Percentiles rank a stretch among this genome's conserved stretches.
Conservation (phyloP, 2,329 filamentous ascomycete species). For the Fusarium dlaminii region DNA sequence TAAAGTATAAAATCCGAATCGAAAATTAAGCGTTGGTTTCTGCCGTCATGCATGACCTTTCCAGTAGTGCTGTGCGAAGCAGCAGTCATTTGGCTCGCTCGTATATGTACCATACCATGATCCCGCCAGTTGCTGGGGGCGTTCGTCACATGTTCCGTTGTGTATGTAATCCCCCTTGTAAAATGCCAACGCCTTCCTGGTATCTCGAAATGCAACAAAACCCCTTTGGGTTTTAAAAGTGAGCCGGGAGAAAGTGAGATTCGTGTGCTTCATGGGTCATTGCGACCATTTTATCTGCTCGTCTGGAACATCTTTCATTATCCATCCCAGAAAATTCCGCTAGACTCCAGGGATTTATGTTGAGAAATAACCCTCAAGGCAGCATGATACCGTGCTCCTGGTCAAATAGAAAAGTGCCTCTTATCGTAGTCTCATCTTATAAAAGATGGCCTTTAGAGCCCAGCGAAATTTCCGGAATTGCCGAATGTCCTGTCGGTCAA, state of each 20-base stretch:
- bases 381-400: background rate
- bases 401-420: background rate
- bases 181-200: slow-evolving; percentile 51
- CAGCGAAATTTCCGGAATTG: background rate
- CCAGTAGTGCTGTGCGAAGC: slow-evolving; percentile 30
- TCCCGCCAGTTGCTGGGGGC: slow-evolving; percentile 19
- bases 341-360: background rate
- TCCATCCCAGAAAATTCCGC: background rate
- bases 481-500: slow-evolving; percentile 1
- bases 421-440: background rate
- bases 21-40: slow-evolving; percentile 30
- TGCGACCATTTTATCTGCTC: slow-evolving; percentile 38
- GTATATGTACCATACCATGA: slow-evolving; percentile 35
- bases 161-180: slow-evolving; percentile 37
- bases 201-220: slow-evolving; percentile 51
- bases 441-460: background rate
- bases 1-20: slow-evolving; percentile 30
- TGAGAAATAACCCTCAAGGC: background rate
- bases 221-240: slow-evolving; percentile 34
- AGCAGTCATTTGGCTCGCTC: slow-evolving; percentile 15
- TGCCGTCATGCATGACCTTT: slow-evolving; percentile 35
- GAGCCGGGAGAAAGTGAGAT: slow-evolving; percentile 39
- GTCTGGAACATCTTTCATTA: slow-evolving; percentile 21
- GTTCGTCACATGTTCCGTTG: slow-evolving; percentile 28
- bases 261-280: slow-evolving; percentile 47